Percentiles rank a stretch among this genome's conserved stretches.
phyloP scores from a whole-genome alignment of 2,329 filamentous ascomycete genomes.

The Cadophora sp. region DNA sequence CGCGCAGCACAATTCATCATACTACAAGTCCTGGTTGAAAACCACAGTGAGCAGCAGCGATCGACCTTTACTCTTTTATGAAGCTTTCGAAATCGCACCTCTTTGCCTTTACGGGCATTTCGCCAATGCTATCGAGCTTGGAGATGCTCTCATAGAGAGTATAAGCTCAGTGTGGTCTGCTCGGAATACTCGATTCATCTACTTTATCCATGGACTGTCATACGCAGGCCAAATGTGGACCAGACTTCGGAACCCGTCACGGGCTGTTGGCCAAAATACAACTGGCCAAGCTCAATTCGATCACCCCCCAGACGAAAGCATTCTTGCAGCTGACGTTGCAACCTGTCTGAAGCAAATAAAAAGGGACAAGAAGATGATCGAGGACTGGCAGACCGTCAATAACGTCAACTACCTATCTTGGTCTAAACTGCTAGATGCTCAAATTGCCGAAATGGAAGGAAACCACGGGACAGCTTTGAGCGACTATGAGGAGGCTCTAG shows the following conservation, averaged over 20 bases:
- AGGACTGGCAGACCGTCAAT: conserved; percentile 67
- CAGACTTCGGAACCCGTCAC: conserved; percentile 39
- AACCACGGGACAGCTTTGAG: conserved; percentile 65
- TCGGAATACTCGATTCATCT: conserved; percentile 61
- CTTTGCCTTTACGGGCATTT: conserved; percentile 70
- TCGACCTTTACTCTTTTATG: conserved; percentile 71
- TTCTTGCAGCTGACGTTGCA: conserved; percentile 51
- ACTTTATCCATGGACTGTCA: conserved; percentile 67
- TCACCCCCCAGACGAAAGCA: conserved; percentile 44
- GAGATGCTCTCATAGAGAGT: conserved; percentile 55
- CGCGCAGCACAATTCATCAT: conserved; percentile 64
- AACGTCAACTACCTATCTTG: conserved; percentile 76
- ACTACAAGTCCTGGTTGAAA: conserved; percentile 65
- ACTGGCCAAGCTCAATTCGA: conserved; percentile 47
- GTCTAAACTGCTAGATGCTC: conserved; percentile 72
- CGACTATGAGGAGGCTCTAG: conserved; percentile 73
- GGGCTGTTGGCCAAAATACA: conserved; percentile 24
- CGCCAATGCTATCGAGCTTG: conserved; percentile 62
- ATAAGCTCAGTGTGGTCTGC: conserved; percentile 63
- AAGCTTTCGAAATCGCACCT: conserved; percentile 68
- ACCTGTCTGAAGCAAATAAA: conserved; percentile 60
- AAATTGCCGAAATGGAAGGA: conserved; percentile 67
- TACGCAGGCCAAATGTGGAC: conserved; percentile 56
- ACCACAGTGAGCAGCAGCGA: conserved; percentile 60
- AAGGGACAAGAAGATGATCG: conserved; percentile 64